Evolutionary conservation across 202 grass and related monocot species (phyloP).

Genomic region (Hordeum pubiflorum): DNA sequence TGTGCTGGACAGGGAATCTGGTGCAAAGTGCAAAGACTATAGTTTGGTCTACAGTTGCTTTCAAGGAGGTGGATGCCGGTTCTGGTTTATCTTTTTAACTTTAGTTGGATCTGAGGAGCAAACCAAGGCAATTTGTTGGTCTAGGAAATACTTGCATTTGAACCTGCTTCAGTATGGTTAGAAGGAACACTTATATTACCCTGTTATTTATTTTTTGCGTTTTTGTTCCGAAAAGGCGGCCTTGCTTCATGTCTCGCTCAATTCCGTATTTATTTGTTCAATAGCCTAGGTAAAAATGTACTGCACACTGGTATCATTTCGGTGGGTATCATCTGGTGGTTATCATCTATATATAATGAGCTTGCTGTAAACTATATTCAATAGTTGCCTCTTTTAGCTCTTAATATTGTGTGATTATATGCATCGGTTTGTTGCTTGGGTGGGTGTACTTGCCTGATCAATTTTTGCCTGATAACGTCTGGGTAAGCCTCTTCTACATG

Average conservation of each 20-base stretch:
- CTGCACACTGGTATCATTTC: slow-evolving; percentile 37
- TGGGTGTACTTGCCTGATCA: not conserved
- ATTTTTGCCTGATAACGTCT: not conserved
- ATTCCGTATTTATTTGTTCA: slow-evolving; percentile 71
- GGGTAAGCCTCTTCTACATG: not conserved
- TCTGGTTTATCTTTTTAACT: slow-evolving; percentile 38
- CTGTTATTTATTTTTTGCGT: slow-evolving; percentile 40
- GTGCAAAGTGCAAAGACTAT: slow-evolving; percentile 36
- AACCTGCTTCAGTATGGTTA: slow-evolving; percentile 42
- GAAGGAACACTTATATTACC: slow-evolving; percentile 32
- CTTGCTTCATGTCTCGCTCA: not conserved
- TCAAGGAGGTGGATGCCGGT: slow-evolving; percentile 34
- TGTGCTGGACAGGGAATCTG: slow-evolving; percentile 48
- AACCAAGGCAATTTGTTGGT: slow-evolving; percentile 39
- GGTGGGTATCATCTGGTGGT: slow-evolving; percentile 27
- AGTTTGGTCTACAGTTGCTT: slow-evolving; percentile 39
- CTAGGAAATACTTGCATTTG: slow-evolving; percentile 50
- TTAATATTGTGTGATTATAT: not conserved
- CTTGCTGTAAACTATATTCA: slow-evolving; percentile 37
- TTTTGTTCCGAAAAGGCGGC: slow-evolving; percentile 31
- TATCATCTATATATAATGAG: slow-evolving; percentile 60
- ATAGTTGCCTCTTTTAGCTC: not conserved
- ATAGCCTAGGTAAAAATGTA: slow-evolving; percentile 49
- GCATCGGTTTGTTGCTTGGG: not conserved
- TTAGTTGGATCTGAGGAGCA: slow-evolving; percentile 45